Evolutionary conservation across 495 filamentous ascomycete species (phyloP).

Genomic region (Lophium mytilinum): DNA sequence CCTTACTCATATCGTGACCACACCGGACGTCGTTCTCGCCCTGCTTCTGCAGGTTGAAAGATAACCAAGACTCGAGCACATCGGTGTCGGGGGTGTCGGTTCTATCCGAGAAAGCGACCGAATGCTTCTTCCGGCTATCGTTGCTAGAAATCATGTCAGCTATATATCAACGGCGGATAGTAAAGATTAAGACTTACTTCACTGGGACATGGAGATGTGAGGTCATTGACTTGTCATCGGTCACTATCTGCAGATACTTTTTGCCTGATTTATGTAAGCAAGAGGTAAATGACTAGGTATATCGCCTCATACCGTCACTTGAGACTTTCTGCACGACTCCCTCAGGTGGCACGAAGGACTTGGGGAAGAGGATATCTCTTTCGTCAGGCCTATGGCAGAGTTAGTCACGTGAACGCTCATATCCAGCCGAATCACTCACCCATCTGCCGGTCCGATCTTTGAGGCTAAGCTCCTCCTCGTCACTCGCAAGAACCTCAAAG

Average conservation of each 20-base stretch:
- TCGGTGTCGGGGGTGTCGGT: neutral
- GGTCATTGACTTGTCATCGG: neutral
- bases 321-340: conserved; percentile 1
- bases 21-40: neutral
- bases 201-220: neutral
- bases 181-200: neutral
- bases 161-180: neutral
- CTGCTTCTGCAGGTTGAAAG: neutral
- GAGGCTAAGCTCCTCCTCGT: neutral
- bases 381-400: no score
- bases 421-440: neutral
- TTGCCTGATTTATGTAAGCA: neutral
- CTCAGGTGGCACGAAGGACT: neutral
- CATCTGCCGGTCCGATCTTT: neutral
- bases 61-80: conserved; percentile 1
- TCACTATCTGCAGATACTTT: conserved; percentile 5
- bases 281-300: neutral
- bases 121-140: neutral
- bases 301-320: neutral
- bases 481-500: conserved; percentile 5
- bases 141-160: neutral
- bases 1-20: neutral
- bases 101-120: neutral
- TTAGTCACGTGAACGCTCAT: no score
- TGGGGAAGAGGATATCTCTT: neutral